Base-by-base conservation (phyloP, 176 grass and related monocot genomes). In the Triticum dicoccoides region DNA sequence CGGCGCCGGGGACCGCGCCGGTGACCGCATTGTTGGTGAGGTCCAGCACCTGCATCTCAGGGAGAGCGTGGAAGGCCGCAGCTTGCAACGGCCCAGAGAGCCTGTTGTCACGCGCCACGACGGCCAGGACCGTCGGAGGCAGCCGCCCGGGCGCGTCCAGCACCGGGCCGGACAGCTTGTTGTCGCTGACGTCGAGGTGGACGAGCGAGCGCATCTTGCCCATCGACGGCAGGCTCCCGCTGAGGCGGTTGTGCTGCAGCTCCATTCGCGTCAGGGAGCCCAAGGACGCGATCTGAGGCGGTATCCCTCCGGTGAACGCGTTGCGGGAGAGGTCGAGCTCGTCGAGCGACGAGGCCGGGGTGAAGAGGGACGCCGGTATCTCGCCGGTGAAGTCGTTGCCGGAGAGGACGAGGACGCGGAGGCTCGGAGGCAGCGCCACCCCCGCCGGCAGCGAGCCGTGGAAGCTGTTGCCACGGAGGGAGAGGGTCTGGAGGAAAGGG, bases 251-350 rank as follows among this genome's bases (percentile, higher is more conserved):
- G 45, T 61, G 21, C 65, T 88, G 88, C 17, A 93, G 77, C 5
- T 88, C 91, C 47, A 93, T 23, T 70, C 73, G 72, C 49, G 25
- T 78, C 8, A 93, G 79, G 0, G 85, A 14, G 45, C 29, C 6
- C 35, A 90, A 18, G 12, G 52, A 82, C 4, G 85, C 82, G 45
- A 93, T 0, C 78, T 85, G 54, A 14, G 77, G 59, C 37, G 88
- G 91, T 2, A 93, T 17, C 15, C 0, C n/a, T 66, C 91, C 85
- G 12, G 82, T 80, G 85, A 93, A 73, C 12, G 39, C 47, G 82
- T 93, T 93, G 34, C 74, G 47, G 71, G 86, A 87, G 78, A 93
- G 91, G 82, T 88, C 78, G 67, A 93, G 82, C 85, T 88, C 85
- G 24, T 86, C 12, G 21, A 93, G 77, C 12, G 63, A 79, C 5